A percentile compares a stretch with the other conserved stretches of the same genome.
Conservation (phyloP, 169 alveolate genomes). For the Cryptosporidium parvum region DNA sequence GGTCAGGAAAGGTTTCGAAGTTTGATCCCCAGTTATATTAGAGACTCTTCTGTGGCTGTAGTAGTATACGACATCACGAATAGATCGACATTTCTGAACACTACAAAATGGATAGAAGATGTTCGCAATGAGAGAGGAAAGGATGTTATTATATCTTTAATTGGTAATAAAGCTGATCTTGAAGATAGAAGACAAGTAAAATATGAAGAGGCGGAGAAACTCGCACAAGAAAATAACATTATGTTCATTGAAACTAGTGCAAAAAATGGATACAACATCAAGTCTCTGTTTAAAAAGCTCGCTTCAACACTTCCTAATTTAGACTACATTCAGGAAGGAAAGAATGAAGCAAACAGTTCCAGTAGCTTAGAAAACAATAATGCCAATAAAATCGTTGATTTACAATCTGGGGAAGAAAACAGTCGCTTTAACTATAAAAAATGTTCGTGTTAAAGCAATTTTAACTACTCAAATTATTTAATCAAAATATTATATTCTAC, state of each 20-base stretch:
- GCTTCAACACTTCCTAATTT: slow-evolving; percentile 84
- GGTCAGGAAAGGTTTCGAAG: slow-evolving; percentile 97
- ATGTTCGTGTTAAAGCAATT: slow-evolving; percentile 21
- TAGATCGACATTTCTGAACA: slow-evolving; percentile 87
- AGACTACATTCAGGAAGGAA: slow-evolving; percentile 63
- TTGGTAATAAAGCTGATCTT: slow-evolving; percentile 97
- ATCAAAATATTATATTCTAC: slow-evolving; percentile 24
- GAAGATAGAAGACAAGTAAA: slow-evolving; percentile 90
- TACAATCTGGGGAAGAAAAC: slow-evolving; percentile 43
- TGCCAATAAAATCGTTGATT: slow-evolving; percentile 43
- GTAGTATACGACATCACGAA: slow-evolving; percentile 95
- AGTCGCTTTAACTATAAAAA: slow-evolving; percentile 33
- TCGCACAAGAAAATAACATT: slow-evolving; percentile 90
- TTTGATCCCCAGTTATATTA: slow-evolving; percentile 95
- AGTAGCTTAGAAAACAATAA: slow-evolving; percentile 20
- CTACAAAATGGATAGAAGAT: slow-evolving; percentile 96
- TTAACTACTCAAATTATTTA: slow-evolving; percentile 8
- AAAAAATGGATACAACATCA: slow-evolving; percentile 94
- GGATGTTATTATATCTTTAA: slow-evolving; percentile 94
- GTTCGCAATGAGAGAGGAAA: slow-evolving; percentile 95
- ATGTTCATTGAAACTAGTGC: slow-evolving; percentile 97
- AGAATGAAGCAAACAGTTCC: neutral
- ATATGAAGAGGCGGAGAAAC: slow-evolving; percentile 93
- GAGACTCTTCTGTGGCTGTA: slow-evolving; percentile 97
- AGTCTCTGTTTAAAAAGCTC: slow-evolving; percentile 88